These are phyloP conservation scores for Phytophthora pisi DNA, from an alignment of 352 stramenopile species.

Conservation along the genomic window DNA sequence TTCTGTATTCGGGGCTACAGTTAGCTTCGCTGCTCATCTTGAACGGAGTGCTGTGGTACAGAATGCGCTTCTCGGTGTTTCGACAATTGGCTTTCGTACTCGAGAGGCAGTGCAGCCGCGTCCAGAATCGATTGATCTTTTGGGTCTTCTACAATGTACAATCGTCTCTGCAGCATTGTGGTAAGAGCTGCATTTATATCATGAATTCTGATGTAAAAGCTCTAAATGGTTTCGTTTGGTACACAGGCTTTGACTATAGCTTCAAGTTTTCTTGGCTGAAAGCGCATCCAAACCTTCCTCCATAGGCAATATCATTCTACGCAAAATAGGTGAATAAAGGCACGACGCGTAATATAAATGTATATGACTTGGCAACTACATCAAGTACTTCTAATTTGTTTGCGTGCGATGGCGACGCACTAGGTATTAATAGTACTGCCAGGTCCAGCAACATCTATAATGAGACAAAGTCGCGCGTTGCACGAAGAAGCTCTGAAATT, in stretches of 20 bases:
- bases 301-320: neutral
- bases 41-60: slow-evolving; percentile 15
- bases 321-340: neutral
- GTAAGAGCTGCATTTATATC: slow-evolving; percentile 4
- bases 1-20: slow-evolving; percentile 40
- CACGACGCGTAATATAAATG: no score
- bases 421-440: no score
- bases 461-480: no score
- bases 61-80: slow-evolving; percentile 30
- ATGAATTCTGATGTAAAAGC: no score
- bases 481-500: no score
- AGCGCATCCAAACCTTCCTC: neutral
- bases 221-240: no score
- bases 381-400: no score
- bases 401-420: no score
- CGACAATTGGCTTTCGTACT: slow-evolving; percentile 48
- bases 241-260: neutral
- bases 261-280: slow-evolving; percentile 28
- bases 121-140: slow-evolving; percentile 42
- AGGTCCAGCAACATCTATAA: no score
- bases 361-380: no score
- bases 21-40: slow-evolving; percentile 41
- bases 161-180: slow-evolving; percentile 29
- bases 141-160: slow-evolving; percentile 45
- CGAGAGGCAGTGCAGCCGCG: slow-evolving; percentile 25